Evolutionary conservation across 345 rosid genomes (phyloP), one percentile per base, ranked within the genome.

Genomic region (Abelmoschus esculentus): DNA sequence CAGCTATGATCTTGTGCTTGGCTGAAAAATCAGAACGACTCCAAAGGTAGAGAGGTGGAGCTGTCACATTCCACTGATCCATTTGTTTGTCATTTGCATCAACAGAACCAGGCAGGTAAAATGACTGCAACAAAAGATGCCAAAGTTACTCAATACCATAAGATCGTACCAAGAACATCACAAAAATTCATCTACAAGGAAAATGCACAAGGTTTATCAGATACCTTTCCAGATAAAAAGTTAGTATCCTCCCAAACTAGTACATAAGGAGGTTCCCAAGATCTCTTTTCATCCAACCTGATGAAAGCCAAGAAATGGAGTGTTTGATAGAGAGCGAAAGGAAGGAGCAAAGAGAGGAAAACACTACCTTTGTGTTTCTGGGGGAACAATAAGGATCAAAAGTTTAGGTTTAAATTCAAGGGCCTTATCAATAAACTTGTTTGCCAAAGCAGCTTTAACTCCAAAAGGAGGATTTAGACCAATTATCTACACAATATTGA

Each of bases 391-490:
- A 74, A 95, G 91, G 70, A 95, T 82, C 69, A 91, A 80, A 58
- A 91, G 90, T 80, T 95, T 95, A 40, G 99, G 99, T 55, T 83
- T 81, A 80, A 95, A 95, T 69, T 87, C 81, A 56, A 95, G 97
- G 72, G 97, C 96, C 84, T 87, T 87, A 10, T 83, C 69, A 50
- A 95, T 84, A 67, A 95, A 89, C 84, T 80, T 79, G 82, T 91
- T 88, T 31, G 96, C 99, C 79, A 81, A 83, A 72, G 78, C 77
- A 59, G 87, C 90, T 75, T 84, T 85, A 69, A 85, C 78, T 73
- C 99, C 99, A 78, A 95, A 95, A 50, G 99, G 99, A 74, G 99
- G 99, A 81, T 91, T 95, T 73, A 91, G 74, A 74, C 99, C 97
- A 93, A 91, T 87, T 72, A 95, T 85, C 99, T 95, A 78, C 71